Evolutionary conservation across 495 filamentous ascomycete genomes (phyloP).

Genomic region (Parmelia sp.): DNA sequence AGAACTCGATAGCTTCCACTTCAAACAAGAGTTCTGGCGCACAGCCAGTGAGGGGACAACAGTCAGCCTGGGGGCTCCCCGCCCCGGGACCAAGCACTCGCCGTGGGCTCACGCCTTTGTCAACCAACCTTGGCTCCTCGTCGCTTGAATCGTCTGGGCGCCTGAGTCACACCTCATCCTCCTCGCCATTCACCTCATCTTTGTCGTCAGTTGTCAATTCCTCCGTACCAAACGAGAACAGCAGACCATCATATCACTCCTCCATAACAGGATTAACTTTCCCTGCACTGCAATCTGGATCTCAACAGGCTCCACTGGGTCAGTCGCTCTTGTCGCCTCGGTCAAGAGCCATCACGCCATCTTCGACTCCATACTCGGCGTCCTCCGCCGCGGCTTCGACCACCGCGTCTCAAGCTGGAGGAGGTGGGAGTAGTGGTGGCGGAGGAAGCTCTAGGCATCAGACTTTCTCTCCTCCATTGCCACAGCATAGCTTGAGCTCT

Average conservation of each 20-base stretch:
- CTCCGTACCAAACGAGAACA: constrained; percentile 41
- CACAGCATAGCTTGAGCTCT: constrained; percentile 55
- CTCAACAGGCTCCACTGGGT: constrained; percentile 47
- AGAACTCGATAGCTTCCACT: constrained; percentile 57
- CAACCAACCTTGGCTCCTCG: constrained; percentile 44
- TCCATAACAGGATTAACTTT: constrained; percentile 43
- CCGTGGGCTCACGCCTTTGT: constrained; percentile 58
- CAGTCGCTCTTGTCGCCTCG: constrained; percentile 55
- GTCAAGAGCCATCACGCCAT: constrained; percentile 55
- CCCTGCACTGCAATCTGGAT: constrained; percentile 51
- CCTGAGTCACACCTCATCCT: constrained; percentile 41
- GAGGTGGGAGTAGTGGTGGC: constrained; percentile 49
- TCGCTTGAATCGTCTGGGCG: constrained; percentile 40
- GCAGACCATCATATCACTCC: constrained; percentile 42
- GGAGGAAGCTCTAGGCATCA: constrained; percentile 55
- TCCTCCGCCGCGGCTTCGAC: constrained; percentile 54
- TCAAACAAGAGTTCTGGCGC: constrained; percentile 51
- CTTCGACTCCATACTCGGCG: constrained; percentile 52
- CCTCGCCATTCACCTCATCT: constrained; percentile 46
- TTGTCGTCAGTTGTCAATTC: constrained; percentile 54
- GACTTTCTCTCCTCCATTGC: constrained; percentile 58
- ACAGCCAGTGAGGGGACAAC: constrained; percentile 49
- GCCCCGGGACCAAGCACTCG: constrained; percentile 52
- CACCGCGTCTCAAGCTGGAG: constrained; percentile 43
- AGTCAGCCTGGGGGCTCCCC: constrained; percentile 56